Base-by-base conservation (phyloP, 441 rosid species). In the Eutrema salsugineum region DNA sequence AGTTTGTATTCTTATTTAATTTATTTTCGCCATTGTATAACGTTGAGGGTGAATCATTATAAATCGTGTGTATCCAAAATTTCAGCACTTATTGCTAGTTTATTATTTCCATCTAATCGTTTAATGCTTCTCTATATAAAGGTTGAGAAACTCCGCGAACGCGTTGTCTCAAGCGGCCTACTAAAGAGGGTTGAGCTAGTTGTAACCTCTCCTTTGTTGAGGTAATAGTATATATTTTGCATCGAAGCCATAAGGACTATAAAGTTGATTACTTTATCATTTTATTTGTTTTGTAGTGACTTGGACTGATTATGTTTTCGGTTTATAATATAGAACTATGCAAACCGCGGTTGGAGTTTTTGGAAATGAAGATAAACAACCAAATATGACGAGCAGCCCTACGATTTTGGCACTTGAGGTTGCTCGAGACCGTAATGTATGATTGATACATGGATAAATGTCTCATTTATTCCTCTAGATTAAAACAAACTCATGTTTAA, bases 331-430 rank as follows among this genome's bases (percentile, higher is more conserved):
- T 78, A 91, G 97, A 82, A 84, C 97, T 33, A 77, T 94, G 88
- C 91, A 92, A 79, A 94, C 99, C 3, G 91, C 97, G 5, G 73
- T 80, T 27, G 93, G 87, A 55, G 85, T 86, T 14, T 94, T 94
- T 63, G 85, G 88, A 22, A 36, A 76, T 30, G 83, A 78, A 75
- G 73, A 40, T 32, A 4, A 50, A 5, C 61, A 70, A 6, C 17
- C 54, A 11, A 35, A 39, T 36, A 54, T 43, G 36, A 53, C 2
- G 15, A 39, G 50, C 47, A 47, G 77, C 66, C 97, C 88, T 44
- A 91, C 88, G 38, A 81, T 90, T 69, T 17, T 86, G 27, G 96
- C 97, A 6, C 67, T 75, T 48, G 97, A 94, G 73, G 88, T 80
- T 51, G 92, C 94, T 69, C 86, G 97, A 64, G 97, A 93, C 78